These are phyloP conservation scores for Malus asiatica DNA, from an alignment of 306 rosid species.

Conservation along the genomic window DNA sequence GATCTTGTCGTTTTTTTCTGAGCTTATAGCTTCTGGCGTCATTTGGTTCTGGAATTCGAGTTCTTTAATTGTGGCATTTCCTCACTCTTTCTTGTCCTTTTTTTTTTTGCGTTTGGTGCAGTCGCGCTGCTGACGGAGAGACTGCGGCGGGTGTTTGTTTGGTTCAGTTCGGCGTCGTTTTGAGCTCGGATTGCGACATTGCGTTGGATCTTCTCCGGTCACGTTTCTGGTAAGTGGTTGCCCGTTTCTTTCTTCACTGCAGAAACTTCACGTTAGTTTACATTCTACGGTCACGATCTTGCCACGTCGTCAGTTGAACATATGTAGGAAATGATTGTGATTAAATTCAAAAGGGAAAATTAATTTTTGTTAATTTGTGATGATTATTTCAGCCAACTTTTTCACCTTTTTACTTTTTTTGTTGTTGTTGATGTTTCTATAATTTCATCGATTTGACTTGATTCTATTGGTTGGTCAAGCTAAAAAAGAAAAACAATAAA, in stretches of 20 bases:
- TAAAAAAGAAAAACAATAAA: neutral
- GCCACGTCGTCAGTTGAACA: neutral
- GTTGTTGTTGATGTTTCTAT: neutral
- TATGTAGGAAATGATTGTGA: neutral
- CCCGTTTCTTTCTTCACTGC: neutral
- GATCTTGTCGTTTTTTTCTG: conserved; percentile 16
- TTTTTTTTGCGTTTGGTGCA: neutral
- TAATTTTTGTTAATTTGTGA: neutral
- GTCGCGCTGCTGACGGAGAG: neutral
- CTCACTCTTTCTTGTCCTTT: neutral
- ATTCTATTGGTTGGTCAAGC: neutral
- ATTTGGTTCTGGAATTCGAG: neutral
- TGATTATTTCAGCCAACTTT: neutral
- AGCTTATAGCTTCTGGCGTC: neutral
- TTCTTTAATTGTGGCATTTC: neutral
- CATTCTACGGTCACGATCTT: conserved; percentile 1
- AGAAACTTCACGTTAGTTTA: neutral
- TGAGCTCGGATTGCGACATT: neutral
- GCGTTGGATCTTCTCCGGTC: neutral
- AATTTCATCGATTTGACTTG: neutral
- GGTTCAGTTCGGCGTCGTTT: neutral
- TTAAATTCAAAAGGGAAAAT: neutral
- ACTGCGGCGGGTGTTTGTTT: neutral
- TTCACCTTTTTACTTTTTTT: neutral
- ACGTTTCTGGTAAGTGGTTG: neutral